Percentiles rank a stretch among this genome's conserved stretches.
These are phyloP conservation scores for Claviceps quebecensis DNA, from an alignment of 2,329 filamentous ascomycete species.

Conservation along the genomic window DNA sequence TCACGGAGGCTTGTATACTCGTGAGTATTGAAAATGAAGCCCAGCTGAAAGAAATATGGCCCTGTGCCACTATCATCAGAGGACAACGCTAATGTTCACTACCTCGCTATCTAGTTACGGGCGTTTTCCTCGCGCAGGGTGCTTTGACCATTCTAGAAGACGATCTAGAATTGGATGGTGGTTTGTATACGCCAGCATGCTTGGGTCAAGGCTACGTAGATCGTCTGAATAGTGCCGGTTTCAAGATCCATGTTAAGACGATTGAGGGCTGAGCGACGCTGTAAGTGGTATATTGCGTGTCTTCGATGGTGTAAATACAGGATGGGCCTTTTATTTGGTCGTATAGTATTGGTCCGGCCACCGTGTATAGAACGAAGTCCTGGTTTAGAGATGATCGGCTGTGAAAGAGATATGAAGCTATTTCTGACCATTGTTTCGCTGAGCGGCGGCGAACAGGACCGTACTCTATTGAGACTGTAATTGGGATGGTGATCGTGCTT, in stretches of 20 bases:
- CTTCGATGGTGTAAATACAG: not conserved
- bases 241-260: conserved; percentile 44
- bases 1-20: conserved; percentile 49
- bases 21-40: conserved; percentile 27
- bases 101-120: conserved; percentile 39
- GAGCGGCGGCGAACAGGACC: too few relatives aligned
- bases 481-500: too few relatives aligned
- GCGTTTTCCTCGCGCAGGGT: conserved; percentile 46
- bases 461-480: too few relatives aligned
- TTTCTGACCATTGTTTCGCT: too few relatives aligned
- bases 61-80: not conserved
- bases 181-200: conserved; percentile 58
- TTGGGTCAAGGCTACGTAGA: conserved; percentile 55
- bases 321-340: too few relatives aligned
- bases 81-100: not conserved
- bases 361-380: too few relatives aligned
- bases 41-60: not conserved
- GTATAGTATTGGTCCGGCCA: too few relatives aligned
- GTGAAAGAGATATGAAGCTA: too few relatives aligned
- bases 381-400: too few relatives aligned
- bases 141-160: conserved; percentile 53
- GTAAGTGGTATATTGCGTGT: not conserved
- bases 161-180: conserved; percentile 45
- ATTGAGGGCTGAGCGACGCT: conserved; percentile 11
- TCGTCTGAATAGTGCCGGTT: conserved; percentile 43